phyloP scores from a whole-genome alignment of 2,329 filamentous ascomycete genomes.

The Plenodomus biglobosus region DNA sequence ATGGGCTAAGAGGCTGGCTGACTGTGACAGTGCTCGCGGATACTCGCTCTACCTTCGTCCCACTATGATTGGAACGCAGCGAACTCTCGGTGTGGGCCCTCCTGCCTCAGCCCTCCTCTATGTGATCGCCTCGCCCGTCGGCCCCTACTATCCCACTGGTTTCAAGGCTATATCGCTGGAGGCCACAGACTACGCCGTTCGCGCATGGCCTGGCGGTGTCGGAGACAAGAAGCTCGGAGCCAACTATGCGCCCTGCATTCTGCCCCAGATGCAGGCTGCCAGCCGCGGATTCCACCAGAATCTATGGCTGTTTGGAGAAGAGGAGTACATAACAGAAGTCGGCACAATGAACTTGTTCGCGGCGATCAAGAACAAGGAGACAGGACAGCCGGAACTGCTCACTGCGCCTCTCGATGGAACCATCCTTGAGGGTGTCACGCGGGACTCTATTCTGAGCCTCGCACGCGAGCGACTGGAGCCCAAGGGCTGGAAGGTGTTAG shows the following conservation, averaged over 20 bases:
- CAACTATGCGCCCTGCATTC: constrained; percentile 98
- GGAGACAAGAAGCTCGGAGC: constrained; percentile 98
- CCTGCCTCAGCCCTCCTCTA: constrained; percentile 90
- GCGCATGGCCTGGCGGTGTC: constrained; percentile 96
- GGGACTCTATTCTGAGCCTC: constrained; percentile 85
- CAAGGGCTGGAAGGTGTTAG: constrained; percentile 83
- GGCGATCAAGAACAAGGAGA: constrained; percentile 79
- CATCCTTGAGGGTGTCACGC: constrained; percentile 91
- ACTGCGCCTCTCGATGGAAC: constrained; percentile 97
- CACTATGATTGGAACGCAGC: constrained; percentile 96
- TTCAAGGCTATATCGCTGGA: constrained; percentile 97
- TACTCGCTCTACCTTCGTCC: constrained; percentile 96
- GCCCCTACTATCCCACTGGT: constrained; percentile 96
- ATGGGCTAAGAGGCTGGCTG: neutral
- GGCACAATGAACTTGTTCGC: constrained; percentile 99
- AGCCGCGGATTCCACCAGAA: constrained; percentile 96
- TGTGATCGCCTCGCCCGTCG: constrained; percentile 93
- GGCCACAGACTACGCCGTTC: constrained; percentile 93
- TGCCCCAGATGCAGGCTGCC: constrained; percentile 92
- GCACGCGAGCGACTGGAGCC: constrained; percentile 80
- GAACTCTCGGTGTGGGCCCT: constrained; percentile 88
- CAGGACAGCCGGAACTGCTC: constrained; percentile 85
- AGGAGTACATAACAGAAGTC: constrained; percentile 95
- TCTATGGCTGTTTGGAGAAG: constrained; percentile 93
- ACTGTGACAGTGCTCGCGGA: constrained; percentile 59